These are phyloP conservation scores for Salinomyces thailandicus DNA, from an alignment of 2,329 filamentous ascomycete species.

Conservation along the genomic window DNA sequence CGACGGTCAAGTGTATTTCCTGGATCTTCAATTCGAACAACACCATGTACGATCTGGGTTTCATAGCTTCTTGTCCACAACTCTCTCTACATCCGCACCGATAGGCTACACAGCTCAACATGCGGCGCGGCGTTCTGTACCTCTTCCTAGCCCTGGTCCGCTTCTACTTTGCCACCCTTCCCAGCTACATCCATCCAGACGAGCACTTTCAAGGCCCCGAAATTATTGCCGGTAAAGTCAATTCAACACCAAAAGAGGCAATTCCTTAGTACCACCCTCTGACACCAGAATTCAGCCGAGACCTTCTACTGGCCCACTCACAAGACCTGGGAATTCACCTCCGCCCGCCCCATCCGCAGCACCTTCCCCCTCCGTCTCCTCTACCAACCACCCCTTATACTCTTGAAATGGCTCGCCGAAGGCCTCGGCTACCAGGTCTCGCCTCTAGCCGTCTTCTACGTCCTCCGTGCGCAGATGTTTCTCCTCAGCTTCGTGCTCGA, in stretches of 20 bases:
- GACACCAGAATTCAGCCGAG: slow-evolving; percentile 51
- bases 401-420: slow-evolving; percentile 85
- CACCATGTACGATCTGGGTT: too few relatives aligned
- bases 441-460: slow-evolving; percentile 83
- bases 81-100: too few relatives aligned
- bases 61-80: too few relatives aligned
- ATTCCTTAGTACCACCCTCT: neutral
- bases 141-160: slow-evolving; percentile 74
- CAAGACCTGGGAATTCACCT: slow-evolving; percentile 73
- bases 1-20: too few relatives aligned
- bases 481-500: slow-evolving; percentile 89
- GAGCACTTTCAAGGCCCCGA: slow-evolving; percentile 99
- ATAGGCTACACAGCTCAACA: slow-evolving; percentile 37
- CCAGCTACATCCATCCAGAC: slow-evolving; percentile 95
- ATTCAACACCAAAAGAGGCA: neutral
- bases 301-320: slow-evolving; percentile 87
- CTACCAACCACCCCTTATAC: slow-evolving; percentile 86
- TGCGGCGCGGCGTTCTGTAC: slow-evolving; percentile 81
- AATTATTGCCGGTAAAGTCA: slow-evolving; percentile 78
- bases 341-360: slow-evolving; percentile 78
- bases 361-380: slow-evolving; percentile 93
- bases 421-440: slow-evolving; percentile 73
- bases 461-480: slow-evolving; percentile 83
- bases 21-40: too few relatives aligned
- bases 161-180: slow-evolving; percentile 85